Evolutionary conservation across 2,329 filamentous ascomycete species (phyloP).

Genomic region (Stagonosporopsis rhizophila): DNA sequence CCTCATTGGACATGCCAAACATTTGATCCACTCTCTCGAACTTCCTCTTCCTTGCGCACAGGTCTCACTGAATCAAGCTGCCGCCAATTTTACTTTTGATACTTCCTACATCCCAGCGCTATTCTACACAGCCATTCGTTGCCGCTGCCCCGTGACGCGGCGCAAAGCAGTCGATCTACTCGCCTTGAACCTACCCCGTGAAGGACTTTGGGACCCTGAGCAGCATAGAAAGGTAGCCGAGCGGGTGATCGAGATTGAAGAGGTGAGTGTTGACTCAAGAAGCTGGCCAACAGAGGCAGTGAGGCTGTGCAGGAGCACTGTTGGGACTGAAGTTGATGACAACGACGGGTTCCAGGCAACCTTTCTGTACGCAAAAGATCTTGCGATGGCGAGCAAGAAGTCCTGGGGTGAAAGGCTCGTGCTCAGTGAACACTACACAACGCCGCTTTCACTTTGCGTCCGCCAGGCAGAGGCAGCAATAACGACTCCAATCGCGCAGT

Average conservation of each 20-base stretch:
- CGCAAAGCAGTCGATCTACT: conserved; percentile 28
- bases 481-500: background rate
- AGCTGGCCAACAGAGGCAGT: conserved; percentile 27
- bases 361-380: conserved; percentile 10
- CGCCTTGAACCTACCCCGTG: conserved; percentile 20
- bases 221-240: conserved; percentile 23
- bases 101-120: conserved; percentile 21
- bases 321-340: conserved; percentile 28
- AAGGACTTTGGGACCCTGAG: conserved; percentile 31
- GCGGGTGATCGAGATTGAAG: conserved; percentile 33
- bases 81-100: conserved; percentile 25
- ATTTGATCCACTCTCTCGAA: conserved; percentile 16
- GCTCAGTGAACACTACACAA: background rate
- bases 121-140: conserved; percentile 20
- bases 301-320: conserved; percentile 24
- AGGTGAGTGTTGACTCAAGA: conserved; percentile 25
- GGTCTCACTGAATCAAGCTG: background rate
- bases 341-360: conserved; percentile 25
- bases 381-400: background rate
- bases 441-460: background rate
- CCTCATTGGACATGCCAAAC: conserved; percentile 16
- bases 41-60: background rate
- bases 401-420: conserved; percentile 9
- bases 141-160: conserved; percentile 27
- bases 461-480: background rate